phyloP scores from a whole-genome alignment of 805 yeast genomes.

The Candida sphagnicola region DNA sequence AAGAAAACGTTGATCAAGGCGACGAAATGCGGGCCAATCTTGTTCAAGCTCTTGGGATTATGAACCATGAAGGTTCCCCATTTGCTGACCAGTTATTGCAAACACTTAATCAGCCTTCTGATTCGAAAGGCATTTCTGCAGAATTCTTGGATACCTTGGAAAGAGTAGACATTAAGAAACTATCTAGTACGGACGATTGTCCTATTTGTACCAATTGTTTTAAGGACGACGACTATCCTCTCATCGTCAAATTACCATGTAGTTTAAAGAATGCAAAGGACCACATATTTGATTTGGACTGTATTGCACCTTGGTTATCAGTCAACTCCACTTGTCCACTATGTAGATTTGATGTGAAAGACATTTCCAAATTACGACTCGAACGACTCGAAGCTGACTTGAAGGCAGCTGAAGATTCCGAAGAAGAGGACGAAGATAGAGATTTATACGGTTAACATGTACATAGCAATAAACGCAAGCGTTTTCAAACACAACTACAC shows the following conservation, averaged over 20 bases:
- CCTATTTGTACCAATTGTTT: slow-evolving; percentile 80
- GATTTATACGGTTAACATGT: slow-evolving; percentile 68
- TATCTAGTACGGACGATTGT: slow-evolving; percentile 53
- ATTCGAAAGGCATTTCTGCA: slow-evolving; percentile 56
- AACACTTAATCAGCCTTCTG: slow-evolving; percentile 2
- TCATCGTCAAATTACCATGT: slow-evolving; percentile 76
- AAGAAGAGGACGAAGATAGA: slow-evolving; percentile 58
- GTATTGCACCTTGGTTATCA: slow-evolving; percentile 86
- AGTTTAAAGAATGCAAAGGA: slow-evolving; percentile 24
- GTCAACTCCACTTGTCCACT: slow-evolving; percentile 77
- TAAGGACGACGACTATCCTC: slow-evolving; percentile 69
- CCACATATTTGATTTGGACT: slow-evolving; percentile 84
- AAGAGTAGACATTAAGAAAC: slow-evolving; percentile 42
- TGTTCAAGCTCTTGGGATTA: slow-evolving; percentile 25
- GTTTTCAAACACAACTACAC: no score
- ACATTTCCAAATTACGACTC: slow-evolving; percentile 24
- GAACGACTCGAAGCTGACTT: slow-evolving; percentile 33
- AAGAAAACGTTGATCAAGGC: slow-evolving; percentile 3
- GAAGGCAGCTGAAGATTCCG: slow-evolving; percentile 34
- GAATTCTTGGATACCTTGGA: slow-evolving; percentile 74
- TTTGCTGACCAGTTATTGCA: slow-evolving; percentile 14
- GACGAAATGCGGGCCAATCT: slow-evolving; percentile 18
- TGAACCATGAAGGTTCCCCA: slow-evolving; percentile 28
- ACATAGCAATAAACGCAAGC: neutral
- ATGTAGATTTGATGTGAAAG: slow-evolving; percentile 70